A percentile compares a stretch with the other conserved stretches of the same genome.
These are phyloP conservation scores for Cercospora sp. DNA, from an alignment of 2,329 filamentous ascomycete genomes.

Conservation along the genomic window DNA sequence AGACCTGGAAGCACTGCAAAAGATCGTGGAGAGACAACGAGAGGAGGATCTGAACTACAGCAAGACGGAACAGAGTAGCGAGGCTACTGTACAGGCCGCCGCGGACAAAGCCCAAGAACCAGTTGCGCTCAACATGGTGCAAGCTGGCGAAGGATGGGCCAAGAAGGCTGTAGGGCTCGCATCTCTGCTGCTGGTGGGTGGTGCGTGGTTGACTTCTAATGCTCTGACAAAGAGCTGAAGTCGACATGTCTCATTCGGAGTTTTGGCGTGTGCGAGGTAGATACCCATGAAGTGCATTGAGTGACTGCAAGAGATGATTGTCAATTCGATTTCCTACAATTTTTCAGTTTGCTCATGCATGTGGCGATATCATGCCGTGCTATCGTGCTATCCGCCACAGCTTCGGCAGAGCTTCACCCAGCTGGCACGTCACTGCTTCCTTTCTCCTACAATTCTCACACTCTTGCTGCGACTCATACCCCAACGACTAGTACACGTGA, in stretches of 20 bases:
- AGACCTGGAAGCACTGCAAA: conserved; percentile 72
- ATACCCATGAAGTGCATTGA: conserved; percentile 8
- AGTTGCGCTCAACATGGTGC: conserved; percentile 34
- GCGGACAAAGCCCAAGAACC: conserved; percentile 4
- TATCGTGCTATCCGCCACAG: conserved; percentile 3
- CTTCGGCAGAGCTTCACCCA: conserved; percentile 1
- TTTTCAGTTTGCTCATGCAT: neutral
- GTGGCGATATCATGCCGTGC: neutral
- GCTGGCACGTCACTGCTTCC: conserved; percentile 2
- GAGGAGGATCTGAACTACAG: conserved; percentile 19
- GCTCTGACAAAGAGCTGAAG: conserved; percentile 19
- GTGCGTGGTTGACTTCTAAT: conserved; percentile 42
- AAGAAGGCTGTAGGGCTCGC: conserved; percentile 45
- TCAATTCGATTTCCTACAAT: neutral
- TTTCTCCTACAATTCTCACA: neutral
- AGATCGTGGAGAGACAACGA: conserved; percentile 57
- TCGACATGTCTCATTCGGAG: neutral
- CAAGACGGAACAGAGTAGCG: conserved; percentile 7
- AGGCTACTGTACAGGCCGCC: conserved; percentile 14
- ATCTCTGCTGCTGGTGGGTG: conserved; percentile 43
- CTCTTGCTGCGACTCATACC: neutral
- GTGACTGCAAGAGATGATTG: neutral
- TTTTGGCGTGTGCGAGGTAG: conserved; percentile 1
- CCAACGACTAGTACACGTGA: neutral
- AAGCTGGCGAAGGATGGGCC: conserved; percentile 42